Conservation (phyloP, 163 green algal species). For the Chlamydomonas reinhardtii region DNA sequence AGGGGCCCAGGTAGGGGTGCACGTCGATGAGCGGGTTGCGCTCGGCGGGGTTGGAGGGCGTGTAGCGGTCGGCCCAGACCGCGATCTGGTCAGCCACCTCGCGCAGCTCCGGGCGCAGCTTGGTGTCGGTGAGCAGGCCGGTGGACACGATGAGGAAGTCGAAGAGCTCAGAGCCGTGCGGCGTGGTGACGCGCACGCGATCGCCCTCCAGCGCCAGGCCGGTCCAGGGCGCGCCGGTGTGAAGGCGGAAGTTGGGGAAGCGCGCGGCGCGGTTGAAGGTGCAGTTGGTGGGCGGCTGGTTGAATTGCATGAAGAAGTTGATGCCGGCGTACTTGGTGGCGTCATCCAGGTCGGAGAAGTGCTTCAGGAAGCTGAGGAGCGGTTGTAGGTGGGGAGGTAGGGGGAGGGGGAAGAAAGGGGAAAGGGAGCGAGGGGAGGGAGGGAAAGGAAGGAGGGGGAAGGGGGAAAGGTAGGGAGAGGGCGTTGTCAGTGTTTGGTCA, state of each 20-base stretch:
- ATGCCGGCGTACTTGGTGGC: slow-evolving; percentile 68
- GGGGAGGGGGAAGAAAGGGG: neutral
- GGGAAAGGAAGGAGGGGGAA: neutral
- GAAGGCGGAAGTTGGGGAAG: slow-evolving; percentile 58
- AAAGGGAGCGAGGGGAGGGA: neutral
- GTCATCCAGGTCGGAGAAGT: slow-evolving; percentile 66
- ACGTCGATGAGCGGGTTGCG: slow-evolving; percentile 62
- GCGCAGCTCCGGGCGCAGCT: slow-evolving; percentile 56
- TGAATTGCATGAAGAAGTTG: slow-evolving; percentile 62
- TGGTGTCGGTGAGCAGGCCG: slow-evolving; percentile 59
- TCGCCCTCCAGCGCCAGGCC: slow-evolving; percentile 44
- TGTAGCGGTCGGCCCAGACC: slow-evolving; percentile 50
- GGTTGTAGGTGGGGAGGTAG: neutral
- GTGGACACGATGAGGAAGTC: slow-evolving; percentile 65
- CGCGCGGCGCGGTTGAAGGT: slow-evolving; percentile 58
- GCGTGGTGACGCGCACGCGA: slow-evolving; percentile 54
- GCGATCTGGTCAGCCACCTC: slow-evolving; percentile 51
- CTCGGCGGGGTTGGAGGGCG: neutral
- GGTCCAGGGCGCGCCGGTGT: slow-evolving; percentile 59
- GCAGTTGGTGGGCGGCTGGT: slow-evolving; percentile 65
- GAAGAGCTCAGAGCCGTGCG: slow-evolving; percentile 53
- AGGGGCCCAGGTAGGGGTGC: slow-evolving; percentile 66
- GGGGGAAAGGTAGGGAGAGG: too few relatives aligned
- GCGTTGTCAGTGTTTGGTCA: too few relatives aligned
- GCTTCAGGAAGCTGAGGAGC: slow-evolving; percentile 53